phyloP scores from a whole-genome alignment of 345 rosid genomes.

The Arabidopsis arenosa region DNA sequence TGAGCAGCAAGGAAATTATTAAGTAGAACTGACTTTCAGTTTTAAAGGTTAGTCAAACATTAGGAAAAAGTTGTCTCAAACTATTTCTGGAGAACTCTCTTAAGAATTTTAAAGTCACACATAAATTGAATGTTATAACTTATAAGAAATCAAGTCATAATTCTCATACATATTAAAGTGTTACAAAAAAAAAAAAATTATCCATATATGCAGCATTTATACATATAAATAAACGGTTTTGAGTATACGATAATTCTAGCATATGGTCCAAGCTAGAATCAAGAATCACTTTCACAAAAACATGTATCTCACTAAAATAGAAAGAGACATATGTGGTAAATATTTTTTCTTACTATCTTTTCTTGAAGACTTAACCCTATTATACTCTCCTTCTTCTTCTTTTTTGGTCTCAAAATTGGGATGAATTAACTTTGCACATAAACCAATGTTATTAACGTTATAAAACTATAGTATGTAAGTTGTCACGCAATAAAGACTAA shows the following conservation, averaged over 20 bases:
- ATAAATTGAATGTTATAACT: background rate
- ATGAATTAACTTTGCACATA: slow-evolving; percentile 24
- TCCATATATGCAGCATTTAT: background rate
- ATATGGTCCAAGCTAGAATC: slow-evolving; percentile 13
- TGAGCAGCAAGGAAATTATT: background rate
- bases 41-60: slow-evolving; percentile 19
- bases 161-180: background rate
- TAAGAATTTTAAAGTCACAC: background rate
- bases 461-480: slow-evolving; percentile 13
- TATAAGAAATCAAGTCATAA: background rate
- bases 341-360: background rate
- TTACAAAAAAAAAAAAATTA: background rate
- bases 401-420: background rate
- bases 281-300: slow-evolving; percentile 14
- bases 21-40: background rate
- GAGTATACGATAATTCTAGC: background rate
- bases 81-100: slow-evolving; percentile 1
- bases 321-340: background rate
- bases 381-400: background rate
- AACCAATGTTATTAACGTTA: slow-evolving; percentile 33
- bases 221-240: background rate
- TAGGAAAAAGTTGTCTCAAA: background rate
- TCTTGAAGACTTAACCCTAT: background rate
- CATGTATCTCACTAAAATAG: background rate
- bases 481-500: slow-evolving; percentile 43